These are phyloP conservation scores for Nephelium lappaceum DNA, from an alignment of 345 rosid species.

Conservation along the genomic window DNA sequence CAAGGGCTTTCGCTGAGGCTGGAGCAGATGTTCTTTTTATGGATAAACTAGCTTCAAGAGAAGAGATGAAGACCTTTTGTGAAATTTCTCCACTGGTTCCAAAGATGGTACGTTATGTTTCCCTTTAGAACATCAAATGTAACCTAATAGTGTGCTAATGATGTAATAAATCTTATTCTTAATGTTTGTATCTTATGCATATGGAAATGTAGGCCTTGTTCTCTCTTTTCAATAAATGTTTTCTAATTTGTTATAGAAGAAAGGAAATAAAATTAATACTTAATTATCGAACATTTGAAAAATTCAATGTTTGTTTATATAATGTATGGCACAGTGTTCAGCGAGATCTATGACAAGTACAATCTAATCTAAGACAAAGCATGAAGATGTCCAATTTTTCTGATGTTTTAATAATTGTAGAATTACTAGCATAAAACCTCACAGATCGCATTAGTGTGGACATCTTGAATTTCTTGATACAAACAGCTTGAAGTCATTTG, in stretches of 20 bases:
- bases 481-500: not conserved
- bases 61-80: constrained; percentile 96
- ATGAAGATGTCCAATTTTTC: not conserved
- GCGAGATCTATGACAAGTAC: not conserved
- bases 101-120: constrained; percentile 64
- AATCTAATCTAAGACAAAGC: not conserved
- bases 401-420: not conserved
- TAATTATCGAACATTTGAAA: not conserved
- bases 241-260: not conserved
- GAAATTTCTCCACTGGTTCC: constrained; percentile 75
- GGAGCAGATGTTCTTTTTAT: constrained; percentile 91
- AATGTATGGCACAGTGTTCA: not conserved
- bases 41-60: constrained; percentile 76
- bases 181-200: not conserved
- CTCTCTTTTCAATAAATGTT: not conserved
- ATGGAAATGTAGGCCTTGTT: not conserved
- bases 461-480: not conserved
- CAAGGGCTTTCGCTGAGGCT: constrained; percentile 90
- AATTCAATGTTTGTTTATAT: not conserved
- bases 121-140: constrained; percentile 3
- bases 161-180: not conserved
- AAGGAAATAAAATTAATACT: not conserved
- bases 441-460: not conserved
- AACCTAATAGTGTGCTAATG: not conserved
- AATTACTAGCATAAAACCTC: not conserved